A percentile compares a stretch with the other conserved stretches of the same genome.
These are phyloP conservation scores for Chamaenerion angustifolium DNA, from an alignment of 345 rosid genomes.

Conservation along the genomic window DNA sequence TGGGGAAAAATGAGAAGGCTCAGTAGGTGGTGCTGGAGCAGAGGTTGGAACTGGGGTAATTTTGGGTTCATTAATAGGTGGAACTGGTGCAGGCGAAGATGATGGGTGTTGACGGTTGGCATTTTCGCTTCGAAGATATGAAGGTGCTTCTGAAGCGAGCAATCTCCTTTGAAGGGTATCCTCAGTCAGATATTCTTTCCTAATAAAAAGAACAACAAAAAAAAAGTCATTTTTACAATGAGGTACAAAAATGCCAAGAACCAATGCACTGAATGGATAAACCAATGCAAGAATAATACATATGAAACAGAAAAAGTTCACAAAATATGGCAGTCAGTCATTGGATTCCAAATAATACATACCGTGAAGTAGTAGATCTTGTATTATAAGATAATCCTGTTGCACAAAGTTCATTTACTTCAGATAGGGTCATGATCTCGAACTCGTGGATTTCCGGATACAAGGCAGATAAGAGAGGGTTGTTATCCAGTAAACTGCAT, in stretches of 20 bases:
- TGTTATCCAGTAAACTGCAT: constrained; percentile 47
- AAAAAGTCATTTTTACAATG: no score
- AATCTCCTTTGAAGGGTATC: not conserved
- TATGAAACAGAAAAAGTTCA: no score
- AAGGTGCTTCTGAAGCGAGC: not conserved
- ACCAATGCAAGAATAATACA: not conserved
- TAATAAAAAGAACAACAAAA: no score
- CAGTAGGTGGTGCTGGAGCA: not conserved
- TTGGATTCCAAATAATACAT: not conserved
- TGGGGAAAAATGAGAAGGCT: no score
- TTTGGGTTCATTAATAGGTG: constrained; percentile 7
- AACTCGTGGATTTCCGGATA: constrained; percentile 33
- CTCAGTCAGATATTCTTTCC: not conserved
- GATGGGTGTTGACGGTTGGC: constrained; percentile 1
- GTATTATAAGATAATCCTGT: constrained; percentile 13
- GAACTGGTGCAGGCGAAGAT: constrained; percentile 1
- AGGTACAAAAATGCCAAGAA: not conserved
- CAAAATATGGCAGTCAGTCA: no score
- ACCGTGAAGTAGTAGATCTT: constrained; percentile 13
- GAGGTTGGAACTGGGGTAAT: constrained; percentile 4
- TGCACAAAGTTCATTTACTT: constrained; percentile 24
- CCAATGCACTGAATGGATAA: not conserved
- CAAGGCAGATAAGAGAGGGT: constrained; percentile 23
- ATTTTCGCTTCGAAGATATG: not conserved
- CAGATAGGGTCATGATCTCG: constrained; percentile 26